Evolutionary conservation across 805 yeast species (phyloP).

Genomic region (Kazachstania africana): DNA sequence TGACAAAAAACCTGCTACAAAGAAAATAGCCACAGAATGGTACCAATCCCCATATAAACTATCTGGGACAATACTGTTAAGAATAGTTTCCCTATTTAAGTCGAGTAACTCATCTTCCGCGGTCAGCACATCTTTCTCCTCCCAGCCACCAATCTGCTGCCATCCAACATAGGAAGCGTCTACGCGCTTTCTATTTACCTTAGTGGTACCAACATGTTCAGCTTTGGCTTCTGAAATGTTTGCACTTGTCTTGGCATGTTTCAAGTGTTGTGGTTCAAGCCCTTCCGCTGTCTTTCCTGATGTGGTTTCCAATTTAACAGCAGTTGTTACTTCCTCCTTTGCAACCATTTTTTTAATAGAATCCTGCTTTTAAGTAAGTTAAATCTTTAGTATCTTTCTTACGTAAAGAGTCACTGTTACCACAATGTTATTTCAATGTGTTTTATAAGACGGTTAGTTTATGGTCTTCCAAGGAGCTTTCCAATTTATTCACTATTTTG

Average conservation of each 20-base stretch:
- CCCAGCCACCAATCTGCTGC: conserved; percentile 90
- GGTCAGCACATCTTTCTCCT: conserved; percentile 50
- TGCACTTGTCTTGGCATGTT: conserved; percentile 7
- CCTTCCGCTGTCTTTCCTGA: no score
- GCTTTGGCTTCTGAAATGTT: conserved; percentile 14
- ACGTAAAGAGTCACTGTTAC: no score
- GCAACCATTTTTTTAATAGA: no score
- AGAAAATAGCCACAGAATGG: conserved; percentile 67
- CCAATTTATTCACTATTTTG: no score
- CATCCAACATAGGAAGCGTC: conserved; percentile 75
- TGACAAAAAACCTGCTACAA: conserved; percentile 57
- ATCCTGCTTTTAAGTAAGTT: no score
- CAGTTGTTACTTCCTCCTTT: no score
- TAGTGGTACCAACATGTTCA: conserved; percentile 9
- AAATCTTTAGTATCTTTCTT: no score
- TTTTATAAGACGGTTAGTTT: no score
- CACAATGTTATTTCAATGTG: no score
- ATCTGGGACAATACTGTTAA: conserved; percentile 69
- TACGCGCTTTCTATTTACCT: conserved; percentile 8
- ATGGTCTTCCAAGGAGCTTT: no score
- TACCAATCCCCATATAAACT: conserved; percentile 90
- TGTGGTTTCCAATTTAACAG: no score
- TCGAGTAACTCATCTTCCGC: conserved; percentile 63
- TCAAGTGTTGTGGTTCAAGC: background rate
- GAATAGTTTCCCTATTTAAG: conserved; percentile 55